These are phyloP conservation scores for Coniochaeta hoffmannii DNA, from an alignment of 2,329 filamentous ascomycete species.

Conservation along the genomic window DNA sequence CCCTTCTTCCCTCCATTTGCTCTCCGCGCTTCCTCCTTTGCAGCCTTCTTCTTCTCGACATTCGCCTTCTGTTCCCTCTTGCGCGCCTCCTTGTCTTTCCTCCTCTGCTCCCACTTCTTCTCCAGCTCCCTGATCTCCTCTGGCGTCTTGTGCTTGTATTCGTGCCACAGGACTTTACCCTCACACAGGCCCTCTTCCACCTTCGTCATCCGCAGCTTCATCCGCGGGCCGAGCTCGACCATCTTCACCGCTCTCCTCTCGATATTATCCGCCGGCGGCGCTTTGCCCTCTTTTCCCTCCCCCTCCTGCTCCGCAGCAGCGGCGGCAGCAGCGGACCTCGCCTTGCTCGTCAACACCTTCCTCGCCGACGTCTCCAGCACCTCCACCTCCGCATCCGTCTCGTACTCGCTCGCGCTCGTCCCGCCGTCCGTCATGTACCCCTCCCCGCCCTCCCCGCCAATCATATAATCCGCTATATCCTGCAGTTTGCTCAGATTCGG, in stretches of 20 bases:
- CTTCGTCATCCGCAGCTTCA: conserved; percentile 85
- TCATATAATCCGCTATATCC: conserved; percentile 91
- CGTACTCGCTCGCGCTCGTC: conserved; percentile 81
- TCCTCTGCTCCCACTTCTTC: conserved; percentile 70
- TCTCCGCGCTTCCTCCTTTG: conserved; percentile 81
- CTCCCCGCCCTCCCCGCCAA: conserved; percentile 67
- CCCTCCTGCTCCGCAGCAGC: conserved; percentile 34
- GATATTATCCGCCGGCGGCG: conserved; percentile 41
- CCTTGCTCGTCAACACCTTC: conserved; percentile 48
- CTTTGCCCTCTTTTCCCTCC: conserved; percentile 26
- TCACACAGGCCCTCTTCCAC: conserved; percentile 89
- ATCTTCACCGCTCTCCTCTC: conserved; percentile 87
- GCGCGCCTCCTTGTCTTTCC: conserved; percentile 74
- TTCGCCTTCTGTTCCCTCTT: conserved; percentile 82
- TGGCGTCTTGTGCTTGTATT: conserved; percentile 79
- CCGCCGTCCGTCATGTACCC: conserved; percentile 76
- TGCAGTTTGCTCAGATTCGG: conserved; percentile 87
- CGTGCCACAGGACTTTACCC: conserved; percentile 96
- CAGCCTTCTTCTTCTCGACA: conserved; percentile 74
- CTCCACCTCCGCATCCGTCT: conserved; percentile 94
- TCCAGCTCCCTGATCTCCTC: conserved; percentile 74
- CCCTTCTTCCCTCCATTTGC: conserved; percentile 28
- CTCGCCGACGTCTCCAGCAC: conserved; percentile 59
- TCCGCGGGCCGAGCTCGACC: conserved; percentile 82
- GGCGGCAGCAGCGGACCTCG: conserved; percentile 37